Evolutionary conservation across 1,284 basidiomycete species (phyloP).

Genomic region (Schizophyllum amplum): DNA sequence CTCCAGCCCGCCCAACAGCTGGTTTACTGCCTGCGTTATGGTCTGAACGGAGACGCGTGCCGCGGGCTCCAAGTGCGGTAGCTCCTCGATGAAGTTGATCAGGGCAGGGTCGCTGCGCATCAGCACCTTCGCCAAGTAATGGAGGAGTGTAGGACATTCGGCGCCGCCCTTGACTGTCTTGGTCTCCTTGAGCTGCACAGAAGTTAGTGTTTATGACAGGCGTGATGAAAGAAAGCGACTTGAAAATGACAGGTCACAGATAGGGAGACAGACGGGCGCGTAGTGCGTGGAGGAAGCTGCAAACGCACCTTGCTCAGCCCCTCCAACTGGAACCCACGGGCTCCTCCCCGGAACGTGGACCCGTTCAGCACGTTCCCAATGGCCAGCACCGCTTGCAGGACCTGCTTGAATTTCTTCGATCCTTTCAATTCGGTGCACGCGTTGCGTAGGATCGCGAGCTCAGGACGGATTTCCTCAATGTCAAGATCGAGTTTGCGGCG

Average conservation of each 20-base stretch:
- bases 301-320: conserved; percentile 76
- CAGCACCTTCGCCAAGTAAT: conserved; percentile 78
- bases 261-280: neutral
- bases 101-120: conserved; percentile 59
- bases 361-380: conserved; percentile 82
- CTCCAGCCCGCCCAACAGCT: conserved; percentile 48
- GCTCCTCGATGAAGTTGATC: conserved; percentile 72
- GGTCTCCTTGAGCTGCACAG: conserved; percentile 80
- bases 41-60: conserved; percentile 71
- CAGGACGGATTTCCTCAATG: conserved; percentile 78
- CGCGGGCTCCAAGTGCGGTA: conserved; percentile 77
- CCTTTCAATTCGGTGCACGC: conserved; percentile 70
- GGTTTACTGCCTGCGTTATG: conserved; percentile 49
- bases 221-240: no score
- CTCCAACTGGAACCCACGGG: conserved; percentile 77
- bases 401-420: conserved; percentile 60
- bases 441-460: conserved; percentile 68
- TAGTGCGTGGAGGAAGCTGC: conserved; percentile 3
- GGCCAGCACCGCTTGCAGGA: conserved; percentile 64
- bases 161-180: conserved; percentile 61
- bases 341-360: conserved; percentile 77
- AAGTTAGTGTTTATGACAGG: no score
- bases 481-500: conserved; percentile 76
- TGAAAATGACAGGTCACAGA: conserved; percentile 2
- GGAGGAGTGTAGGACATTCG: conserved; percentile 79